Percentiles rank a stretch among this genome's conserved stretches.
Evolutionary conservation across 768 basidiomycete species (phyloP).

Genomic region (Flagelloscypha sp.): DNA sequence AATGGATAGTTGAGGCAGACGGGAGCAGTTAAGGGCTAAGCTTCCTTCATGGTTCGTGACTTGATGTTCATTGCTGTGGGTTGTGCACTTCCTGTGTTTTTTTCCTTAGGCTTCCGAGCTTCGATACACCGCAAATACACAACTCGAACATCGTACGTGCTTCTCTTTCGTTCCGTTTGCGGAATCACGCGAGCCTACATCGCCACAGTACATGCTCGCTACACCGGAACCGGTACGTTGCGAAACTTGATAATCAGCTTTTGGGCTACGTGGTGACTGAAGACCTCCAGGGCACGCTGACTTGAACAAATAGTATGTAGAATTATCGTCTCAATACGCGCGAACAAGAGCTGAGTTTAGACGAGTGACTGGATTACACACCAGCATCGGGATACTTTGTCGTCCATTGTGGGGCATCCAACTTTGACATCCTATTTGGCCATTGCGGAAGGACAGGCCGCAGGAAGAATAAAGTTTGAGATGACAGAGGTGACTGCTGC

Average conservation of each 20-base stretch:
- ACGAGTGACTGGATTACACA: conserved; percentile 99
- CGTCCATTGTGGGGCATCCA: conserved; percentile 89
- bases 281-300: conserved; percentile 77
- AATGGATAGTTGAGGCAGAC: no score
- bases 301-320: conserved; percentile 84
- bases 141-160: conserved; percentile 83
- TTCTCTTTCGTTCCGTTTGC: conserved; percentile 1
- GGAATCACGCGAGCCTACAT: conserved; percentile 5
- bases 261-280: conserved; percentile 5
- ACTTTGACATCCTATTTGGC: conserved; percentile 80
- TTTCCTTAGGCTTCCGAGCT: conserved; percentile 88
- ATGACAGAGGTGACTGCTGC: conserved; percentile 74
- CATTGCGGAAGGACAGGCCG: conserved; percentile 90
- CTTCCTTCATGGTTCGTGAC: no score
- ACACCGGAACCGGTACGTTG: conserved; percentile 84
- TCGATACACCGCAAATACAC: conserved; percentile 93
- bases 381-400: conserved; percentile 92
- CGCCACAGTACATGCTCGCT: conserved; percentile 80
- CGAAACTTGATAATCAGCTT: no score
- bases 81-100: no score
- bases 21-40: no score
- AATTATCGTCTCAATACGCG: conserved; percentile 3
- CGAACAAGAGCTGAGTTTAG: conserved; percentile 13
- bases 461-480: conserved; percentile 85
- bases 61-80: no score